Evolutionary conservation across 2,329 filamentous ascomycete species (phyloP).

Genomic region (Cytospora paraplurivora): DNA sequence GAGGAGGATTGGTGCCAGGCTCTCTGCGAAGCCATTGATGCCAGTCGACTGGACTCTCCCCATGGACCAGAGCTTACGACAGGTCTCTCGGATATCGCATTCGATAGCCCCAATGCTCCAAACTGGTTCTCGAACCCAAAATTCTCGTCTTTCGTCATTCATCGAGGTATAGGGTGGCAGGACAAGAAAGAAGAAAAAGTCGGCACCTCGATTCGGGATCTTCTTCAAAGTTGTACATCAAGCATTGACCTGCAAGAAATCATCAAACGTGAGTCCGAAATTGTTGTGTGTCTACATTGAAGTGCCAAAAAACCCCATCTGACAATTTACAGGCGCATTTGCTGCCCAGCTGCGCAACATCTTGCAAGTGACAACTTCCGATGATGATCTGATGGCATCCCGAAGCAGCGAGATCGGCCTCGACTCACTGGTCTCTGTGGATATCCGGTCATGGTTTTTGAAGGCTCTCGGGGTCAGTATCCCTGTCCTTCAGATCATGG

Average conservation of each 20-base stretch:
- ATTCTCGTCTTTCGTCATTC: conserved; percentile 6
- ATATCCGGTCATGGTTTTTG: conserved; percentile 49
- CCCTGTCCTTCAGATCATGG: conserved; percentile 46
- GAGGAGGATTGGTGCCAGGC: conserved; percentile 45
- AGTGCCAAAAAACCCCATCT: no score
- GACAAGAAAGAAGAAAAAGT: background rate
- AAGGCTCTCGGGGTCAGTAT: conserved; percentile 45
- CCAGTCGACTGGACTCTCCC: background rate
- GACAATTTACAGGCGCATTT: background rate
- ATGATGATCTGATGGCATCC: conserved; percentile 7
- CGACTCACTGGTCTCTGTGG: conserved; percentile 33
- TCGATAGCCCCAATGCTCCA: background rate
- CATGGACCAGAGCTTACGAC: conserved; percentile 8
- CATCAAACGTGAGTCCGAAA: no score
- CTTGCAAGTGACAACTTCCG: background rate
- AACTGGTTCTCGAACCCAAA: background rate
- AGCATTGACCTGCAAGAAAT: no score
- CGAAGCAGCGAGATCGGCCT: conserved; percentile 25
- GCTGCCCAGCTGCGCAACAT: background rate
- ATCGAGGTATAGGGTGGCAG: background rate
- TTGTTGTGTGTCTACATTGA: no score
- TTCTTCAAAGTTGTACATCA: background rate
- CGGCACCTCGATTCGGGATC: background rate
- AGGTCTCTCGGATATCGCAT: background rate
- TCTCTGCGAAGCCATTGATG: conserved; percentile 45